Base-by-base conservation (phyloP, 2,329 filamentous ascomycete genomes). In the Exophiala bonariae region DNA sequence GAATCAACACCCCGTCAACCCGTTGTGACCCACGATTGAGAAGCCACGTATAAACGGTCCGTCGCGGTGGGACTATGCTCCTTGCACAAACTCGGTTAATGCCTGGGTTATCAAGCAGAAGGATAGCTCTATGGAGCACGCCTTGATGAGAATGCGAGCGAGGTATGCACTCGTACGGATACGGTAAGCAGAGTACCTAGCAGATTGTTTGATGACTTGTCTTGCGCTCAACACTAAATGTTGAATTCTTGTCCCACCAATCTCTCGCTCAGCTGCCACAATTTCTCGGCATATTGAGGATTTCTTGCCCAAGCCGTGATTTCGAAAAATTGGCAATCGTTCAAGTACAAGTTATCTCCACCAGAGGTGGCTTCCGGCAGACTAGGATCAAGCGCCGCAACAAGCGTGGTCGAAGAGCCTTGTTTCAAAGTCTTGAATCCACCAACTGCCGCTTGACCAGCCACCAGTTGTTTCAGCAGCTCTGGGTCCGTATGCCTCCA, bases 371-470 rank as follows among this genome's bases (percentile, higher is more conserved):
- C n/a, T 4, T 57, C 58, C 11, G 55, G 55, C 40, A 74, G 51
- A 4, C 53, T 57, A 1, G 69, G 70, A 52, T 73, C 71, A 28
- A 75, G 62, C n/a, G 70, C 71, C 8, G 71, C 70, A 17, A 69
- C 64, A 11, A 74, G 54, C 30, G 63, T 66, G 1, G 70, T 73
- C 13, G 67, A 63, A 38, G 63, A 65, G 7, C 71, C 70, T 58
- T 73, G 66, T 55, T 71, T 66, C 20, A 65, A 49, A 6, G 62
- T 66, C 56, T 69, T 72, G 46, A 33, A 28, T 9, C 16, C 23
- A 14, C 22, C 39, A 7, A 23, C 22, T 16, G 17, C 39, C 36
- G 36, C 26, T 26, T 40, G 32, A 4, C 19, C 39, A 3, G 14
- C 35, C 23, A 38, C 19, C 7, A 42, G 19, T 19, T 35, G 22